phyloP scores from a whole-genome alignment of 331 rosid species.

The Quercus phellos region DNA sequence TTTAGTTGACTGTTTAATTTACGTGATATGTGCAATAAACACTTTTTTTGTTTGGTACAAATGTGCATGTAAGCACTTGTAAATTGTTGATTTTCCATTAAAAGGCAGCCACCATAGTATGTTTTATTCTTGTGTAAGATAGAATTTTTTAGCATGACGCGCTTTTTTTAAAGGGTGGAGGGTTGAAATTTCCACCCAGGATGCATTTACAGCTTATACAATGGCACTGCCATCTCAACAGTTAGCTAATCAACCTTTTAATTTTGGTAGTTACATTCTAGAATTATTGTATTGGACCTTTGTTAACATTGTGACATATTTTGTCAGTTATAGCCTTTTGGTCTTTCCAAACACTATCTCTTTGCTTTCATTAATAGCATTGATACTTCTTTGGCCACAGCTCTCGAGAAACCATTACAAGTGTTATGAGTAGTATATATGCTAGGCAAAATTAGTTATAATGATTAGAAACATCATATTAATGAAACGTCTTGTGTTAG shows the following conservation, averaged over 20 bases:
- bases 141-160: not conserved
- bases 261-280: not conserved
- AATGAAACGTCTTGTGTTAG: too few species aligned
- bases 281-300: not conserved
- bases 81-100: not conserved
- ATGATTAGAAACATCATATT: too few species aligned
- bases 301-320: not conserved
- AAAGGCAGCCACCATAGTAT: not conserved
- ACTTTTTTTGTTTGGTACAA: too few species aligned
- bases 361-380: too few species aligned
- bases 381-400: too few species aligned
- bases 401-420: too few species aligned
- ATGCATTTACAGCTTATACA: not conserved
- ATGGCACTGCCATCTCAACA: not conserved
- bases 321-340: not conserved
- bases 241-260: not conserved
- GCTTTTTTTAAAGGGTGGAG: not conserved
- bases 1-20: not conserved
- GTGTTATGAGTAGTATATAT: too few species aligned
- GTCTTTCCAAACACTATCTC: not conserved
- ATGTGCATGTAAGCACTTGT: not conserved
- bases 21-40: too few species aligned
- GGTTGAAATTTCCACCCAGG: not conserved
- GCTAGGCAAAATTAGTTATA: too few species aligned
- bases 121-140: not conserved